phyloP scores from a whole-genome alignment of 2,329 filamentous ascomycete species.

The Zymoseptoria tritici region DNA sequence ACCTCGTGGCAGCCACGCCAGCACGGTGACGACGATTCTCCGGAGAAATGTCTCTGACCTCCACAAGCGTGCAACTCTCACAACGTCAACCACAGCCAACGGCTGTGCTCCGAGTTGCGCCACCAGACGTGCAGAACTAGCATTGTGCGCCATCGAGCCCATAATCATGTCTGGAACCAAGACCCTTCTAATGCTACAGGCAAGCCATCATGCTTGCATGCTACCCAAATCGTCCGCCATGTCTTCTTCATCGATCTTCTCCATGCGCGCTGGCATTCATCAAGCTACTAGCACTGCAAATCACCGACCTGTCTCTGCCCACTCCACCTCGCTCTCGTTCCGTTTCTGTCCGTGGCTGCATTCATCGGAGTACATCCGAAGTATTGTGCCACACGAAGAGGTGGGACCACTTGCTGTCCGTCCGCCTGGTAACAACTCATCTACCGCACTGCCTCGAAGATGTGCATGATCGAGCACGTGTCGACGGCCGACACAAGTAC shows the following conservation, averaged over 20 bases:
- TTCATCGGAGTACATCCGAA: background rate
- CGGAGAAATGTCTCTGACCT: background rate
- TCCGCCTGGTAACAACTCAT: background rate
- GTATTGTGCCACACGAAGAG: background rate
- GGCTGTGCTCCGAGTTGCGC: conserved; percentile 1
- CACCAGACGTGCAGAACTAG: conserved; percentile 2
- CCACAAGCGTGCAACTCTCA: background rate
- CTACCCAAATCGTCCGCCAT: background rate
- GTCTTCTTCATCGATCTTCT: background rate
- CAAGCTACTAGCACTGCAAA: background rate
- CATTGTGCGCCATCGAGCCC: background rate
- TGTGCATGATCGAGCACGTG: background rate
- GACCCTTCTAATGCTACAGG: background rate
- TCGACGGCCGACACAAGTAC: background rate
- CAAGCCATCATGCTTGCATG: background rate
- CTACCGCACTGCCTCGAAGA: background rate
- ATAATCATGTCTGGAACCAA: background rate
- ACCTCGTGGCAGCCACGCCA: conserved; percentile 7
- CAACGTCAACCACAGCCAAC: background rate
- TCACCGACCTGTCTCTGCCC: background rate
- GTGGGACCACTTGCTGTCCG: background rate
- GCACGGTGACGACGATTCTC: background rate
- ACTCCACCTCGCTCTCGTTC: background rate
- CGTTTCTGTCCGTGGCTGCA: conserved; percentile 6
- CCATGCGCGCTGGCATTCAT: background rate